Percentiles rank a stretch among this genome's conserved stretches.
phyloP scores from a whole-genome alignment of 2,329 filamentous ascomycete genomes.

The Penicillium sp. region DNA sequence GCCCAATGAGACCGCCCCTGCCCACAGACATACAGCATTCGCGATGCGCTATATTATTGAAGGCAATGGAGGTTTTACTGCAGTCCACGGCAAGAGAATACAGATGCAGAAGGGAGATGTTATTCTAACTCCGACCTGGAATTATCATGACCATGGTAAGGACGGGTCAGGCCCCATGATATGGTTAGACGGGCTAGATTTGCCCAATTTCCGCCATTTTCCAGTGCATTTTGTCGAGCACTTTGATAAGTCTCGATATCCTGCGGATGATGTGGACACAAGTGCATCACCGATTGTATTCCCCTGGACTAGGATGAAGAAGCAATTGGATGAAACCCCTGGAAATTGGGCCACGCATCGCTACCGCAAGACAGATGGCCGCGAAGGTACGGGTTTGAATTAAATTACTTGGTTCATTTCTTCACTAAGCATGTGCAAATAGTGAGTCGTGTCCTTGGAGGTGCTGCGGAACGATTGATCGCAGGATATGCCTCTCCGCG shows the following conservation, averaged over 20 bases:
- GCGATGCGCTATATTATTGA: conserved; percentile 58
- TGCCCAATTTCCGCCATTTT: conserved; percentile 50
- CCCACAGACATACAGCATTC: conserved; percentile 55
- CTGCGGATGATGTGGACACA: conserved; percentile 44
- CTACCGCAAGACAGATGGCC: conserved; percentile 35
- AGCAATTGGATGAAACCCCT: conserved; percentile 31
- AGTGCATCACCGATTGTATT: conserved; percentile 44
- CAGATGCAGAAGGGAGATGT: conserved; percentile 52
- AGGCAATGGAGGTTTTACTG: conserved; percentile 54
- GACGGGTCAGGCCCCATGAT: conserved; percentile 53
- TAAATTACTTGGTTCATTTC: background rate
- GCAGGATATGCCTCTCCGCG: conserved; percentile 33
- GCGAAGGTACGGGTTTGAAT: conserved; percentile 26
- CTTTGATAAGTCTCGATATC: conserved; percentile 47
- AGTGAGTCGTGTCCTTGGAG: conserved; percentile 39
- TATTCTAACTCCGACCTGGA: conserved; percentile 56
- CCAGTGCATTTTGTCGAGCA: conserved; percentile 55
- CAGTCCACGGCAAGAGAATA: conserved; percentile 53
- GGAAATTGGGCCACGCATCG: conserved; percentile 27
- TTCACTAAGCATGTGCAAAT: conserved; percentile 9
- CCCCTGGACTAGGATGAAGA: conserved; percentile 47
- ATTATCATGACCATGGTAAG: conserved; percentile 60
- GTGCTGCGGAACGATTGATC: conserved; percentile 44
- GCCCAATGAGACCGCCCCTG: conserved; percentile 53
- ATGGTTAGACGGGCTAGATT: conserved; percentile 56